Conservation (phyloP, 352 stramenopile species). For the Aphanomyces euteiches region DNA sequence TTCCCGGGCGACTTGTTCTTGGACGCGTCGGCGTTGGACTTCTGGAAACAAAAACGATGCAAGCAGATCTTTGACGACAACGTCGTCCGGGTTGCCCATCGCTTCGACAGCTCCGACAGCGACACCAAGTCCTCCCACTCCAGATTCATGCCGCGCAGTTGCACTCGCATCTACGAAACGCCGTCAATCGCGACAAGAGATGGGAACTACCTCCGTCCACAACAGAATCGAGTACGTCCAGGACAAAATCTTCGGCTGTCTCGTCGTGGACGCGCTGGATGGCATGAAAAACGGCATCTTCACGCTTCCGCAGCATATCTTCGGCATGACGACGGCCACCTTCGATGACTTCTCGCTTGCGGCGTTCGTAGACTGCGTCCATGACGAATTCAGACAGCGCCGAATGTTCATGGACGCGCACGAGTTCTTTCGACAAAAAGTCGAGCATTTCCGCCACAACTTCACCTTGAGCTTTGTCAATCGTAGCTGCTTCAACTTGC, state of each 20-base stretch:
- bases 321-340: conserved; percentile 83
- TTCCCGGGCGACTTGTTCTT: conserved; percentile 51
- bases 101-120: conserved; percentile 57
- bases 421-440: conserved; percentile 87
- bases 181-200: not conserved
- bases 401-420: conserved; percentile 69
- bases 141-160: conserved; percentile 50
- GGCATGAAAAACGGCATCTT: conserved; percentile 77
- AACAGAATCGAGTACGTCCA: conserved; percentile 60
- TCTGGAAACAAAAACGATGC: conserved; percentile 76
- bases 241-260: conserved; percentile 64
- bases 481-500: conserved; percentile 44
- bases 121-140: conserved; percentile 46
- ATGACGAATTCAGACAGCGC: conserved; percentile 71
- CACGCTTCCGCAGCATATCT: conserved; percentile 67
- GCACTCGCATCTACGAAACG: conserved; percentile 31
- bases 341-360: conserved; percentile 78
- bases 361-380: conserved; percentile 59
- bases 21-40: conserved; percentile 62
- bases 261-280: conserved; percentile 78
- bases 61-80: conserved; percentile 73
- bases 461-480: conserved; percentile 78
- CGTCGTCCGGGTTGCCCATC: conserved; percentile 46
- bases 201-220: conserved; percentile 41
- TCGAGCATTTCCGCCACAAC: conserved; percentile 86